Base-by-base conservation (phyloP, 2,329 filamentous ascomycete genomes). In the Trichoderma atroviride region DNA sequence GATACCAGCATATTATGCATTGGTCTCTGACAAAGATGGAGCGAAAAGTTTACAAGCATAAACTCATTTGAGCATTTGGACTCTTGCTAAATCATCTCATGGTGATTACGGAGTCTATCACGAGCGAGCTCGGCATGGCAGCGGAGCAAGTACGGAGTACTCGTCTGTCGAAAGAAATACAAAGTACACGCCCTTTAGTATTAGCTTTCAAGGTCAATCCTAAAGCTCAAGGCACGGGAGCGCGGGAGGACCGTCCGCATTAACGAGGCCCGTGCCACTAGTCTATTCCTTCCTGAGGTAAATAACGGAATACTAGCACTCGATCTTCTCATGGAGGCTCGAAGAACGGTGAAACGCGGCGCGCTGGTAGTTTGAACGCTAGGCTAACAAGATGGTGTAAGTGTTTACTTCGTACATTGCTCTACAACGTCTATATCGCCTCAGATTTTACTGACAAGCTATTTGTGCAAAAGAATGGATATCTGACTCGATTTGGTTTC, bases 171-270 rank as follows among this genome's bases (percentile, higher is more conserved):
- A 50, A 14, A 19, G 53, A 37, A 50, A 37, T 50, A 37, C 40
- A 7, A 43, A n/a, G 40, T 43, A 43, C 40, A 43, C 40, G 7
- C 53, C 27, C 27, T 35, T 56, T 59, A 68, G 64, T 60, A 47
- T n/a, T 43, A 6, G 29, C 40, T 4, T 47, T 50, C 62, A 27
- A 35, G 65, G 33, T 19, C 50, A 31, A 19, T 40, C 24, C 47
- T 33, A 55, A 69, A 43, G 56, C 50, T 69, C 69, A 52, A 70
- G 58, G 68, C 63, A 47, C 63, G 70, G 63, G 70, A 70, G 69
- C 50, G 65, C 68, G 70, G 68, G 70, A 70, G 65, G 68, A 61
- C 67, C 61, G 70, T 71, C 50, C 68, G 59, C 52, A 31, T 37
- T 62, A 52, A 29, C 70, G 29, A 53, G 71, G 69, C 59, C 31